Evolutionary conservation across 495 filamentous ascomycete genomes (phyloP).

Genomic region (Aspergillus avenaceus): DNA sequence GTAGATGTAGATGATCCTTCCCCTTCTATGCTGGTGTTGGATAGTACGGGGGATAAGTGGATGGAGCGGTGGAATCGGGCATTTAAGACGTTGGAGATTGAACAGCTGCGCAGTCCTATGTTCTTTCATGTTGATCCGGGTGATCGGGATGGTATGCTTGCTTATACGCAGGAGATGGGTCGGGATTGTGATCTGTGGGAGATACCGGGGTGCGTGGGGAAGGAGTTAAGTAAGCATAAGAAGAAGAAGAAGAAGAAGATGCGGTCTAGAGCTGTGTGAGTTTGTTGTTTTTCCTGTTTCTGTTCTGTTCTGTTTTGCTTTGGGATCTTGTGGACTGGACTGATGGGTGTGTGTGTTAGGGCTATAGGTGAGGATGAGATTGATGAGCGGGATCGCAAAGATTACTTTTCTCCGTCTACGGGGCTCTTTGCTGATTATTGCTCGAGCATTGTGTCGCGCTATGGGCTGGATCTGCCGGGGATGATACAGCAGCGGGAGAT

Average conservation of each 20-base stretch:
- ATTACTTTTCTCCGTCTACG: conserved; percentile 59
- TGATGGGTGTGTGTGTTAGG: conserved; percentile 5
- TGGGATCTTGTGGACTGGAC: not conserved
- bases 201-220: conserved; percentile 57
- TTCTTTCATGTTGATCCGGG: conserved; percentile 64
- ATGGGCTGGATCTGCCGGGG: conserved; percentile 41
- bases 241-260: conserved; percentile 53
- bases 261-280: conserved; percentile 18
- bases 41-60: conserved; percentile 49
- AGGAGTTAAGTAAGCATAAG: conserved; percentile 61
- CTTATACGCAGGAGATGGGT: conserved; percentile 50
- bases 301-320: not conserved
- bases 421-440: conserved; percentile 56
- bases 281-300: not conserved
- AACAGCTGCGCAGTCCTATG: conserved; percentile 61
- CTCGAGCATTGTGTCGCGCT: conserved; percentile 46
- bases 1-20: not conserved
- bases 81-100: conserved; percentile 53
- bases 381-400: conserved; percentile 61
- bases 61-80: conserved; percentile 54
- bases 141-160: conserved; percentile 59
- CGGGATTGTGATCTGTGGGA: conserved; percentile 50
- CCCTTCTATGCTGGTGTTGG: conserved; percentile 45
- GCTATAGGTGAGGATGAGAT: conserved; percentile 40
- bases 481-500: conserved; percentile 47